Conservation (phyloP, 1,284 basidiomycete species). For the Boletus semigastroideus region DNA sequence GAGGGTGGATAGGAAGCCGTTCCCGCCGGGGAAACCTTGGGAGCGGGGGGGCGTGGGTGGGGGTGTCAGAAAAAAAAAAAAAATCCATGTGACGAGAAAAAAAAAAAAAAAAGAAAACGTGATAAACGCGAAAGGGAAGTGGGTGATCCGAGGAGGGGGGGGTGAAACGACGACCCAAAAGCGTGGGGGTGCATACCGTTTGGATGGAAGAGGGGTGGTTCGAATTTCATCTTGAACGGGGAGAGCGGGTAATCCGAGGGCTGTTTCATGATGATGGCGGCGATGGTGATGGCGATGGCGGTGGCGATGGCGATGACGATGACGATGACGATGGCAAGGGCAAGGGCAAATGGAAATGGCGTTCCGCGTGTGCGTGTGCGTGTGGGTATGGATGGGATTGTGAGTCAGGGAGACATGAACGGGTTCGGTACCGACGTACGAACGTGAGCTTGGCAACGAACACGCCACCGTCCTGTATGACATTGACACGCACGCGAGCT, state of each 20-base stretch:
- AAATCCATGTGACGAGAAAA: too few species aligned
- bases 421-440: slow-evolving; percentile 46
- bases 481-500: background rate
- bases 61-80: too few species aligned
- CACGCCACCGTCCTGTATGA: slow-evolving; percentile 85
- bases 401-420: background rate
- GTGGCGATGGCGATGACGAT: too few species aligned
- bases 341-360: too few species aligned
- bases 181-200: slow-evolving; percentile 63
- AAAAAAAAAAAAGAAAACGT: too few species aligned
- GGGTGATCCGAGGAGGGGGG: background rate
- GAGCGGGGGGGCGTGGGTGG: too few species aligned
- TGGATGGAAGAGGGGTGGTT: slow-evolving; percentile 95
- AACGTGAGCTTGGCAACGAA: slow-evolving; percentile 93
- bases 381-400: background rate
- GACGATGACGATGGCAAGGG: too few species aligned
- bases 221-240: slow-evolving; percentile 98
- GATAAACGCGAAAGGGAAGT: too few species aligned
- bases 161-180: background rate
- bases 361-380: background rate
- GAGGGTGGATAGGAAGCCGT: too few species aligned
- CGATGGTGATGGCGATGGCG: too few species aligned
- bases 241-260: slow-evolving; percentile 92
- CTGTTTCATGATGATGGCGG: slow-evolving; percentile 46
- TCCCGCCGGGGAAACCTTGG: too few species aligned